Base-by-base conservation (phyloP, 2,329 filamentous ascomycete genomes). In the Sphaerostilbella broomeana region DNA sequence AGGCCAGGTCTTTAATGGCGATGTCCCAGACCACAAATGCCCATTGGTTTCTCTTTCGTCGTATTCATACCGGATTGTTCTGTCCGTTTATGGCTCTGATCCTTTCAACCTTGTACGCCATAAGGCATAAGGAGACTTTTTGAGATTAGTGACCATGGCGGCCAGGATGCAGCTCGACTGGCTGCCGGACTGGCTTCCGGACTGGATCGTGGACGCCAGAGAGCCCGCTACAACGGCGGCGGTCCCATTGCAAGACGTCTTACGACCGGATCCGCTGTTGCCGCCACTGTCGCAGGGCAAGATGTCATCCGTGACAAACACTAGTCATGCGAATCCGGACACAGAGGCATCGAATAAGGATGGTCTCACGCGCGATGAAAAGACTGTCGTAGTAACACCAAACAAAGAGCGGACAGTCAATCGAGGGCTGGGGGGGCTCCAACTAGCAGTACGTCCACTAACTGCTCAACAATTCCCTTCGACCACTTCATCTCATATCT, bases 401-500 rank as follows among this genome's bases (percentile, higher is more conserved):
- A 51, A 42, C 27, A 45, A 41, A 17, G 42, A 49, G 18, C 35
- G 53, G 16, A 49, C 45, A 15, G 52, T 55, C 4, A 48, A 53
- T 19, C 46, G 55, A 12, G 49, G 49, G 22, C 43, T 57, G 10
- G 47, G 48, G 9, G 47, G 53, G 3, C 50, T 53, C 9, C 51
- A 57, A 15, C 30, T 53, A 2, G 52, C 50, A 37, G 54, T 56
- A 35, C 31, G 52, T 48, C 20, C 22, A 25, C 22, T 25, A 8
- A 25, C 3, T n/a, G n/a, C n/a, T n/a, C n/a, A n/a, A n/a, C n/a
- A n/a, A n/a, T n/a, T n/a, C n/a, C n/a, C n/a, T n/a, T n/a, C n/a
- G 22, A 24, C 22, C 22, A 24, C 22, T 12, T 12, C 12, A 24
- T 24, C 22, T 12, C 22, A 6, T 24, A 7, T 24, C 22, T 24